Conservation (phyloP, 306 rosid genomes). For the Coriaria nepalensis region DNA sequence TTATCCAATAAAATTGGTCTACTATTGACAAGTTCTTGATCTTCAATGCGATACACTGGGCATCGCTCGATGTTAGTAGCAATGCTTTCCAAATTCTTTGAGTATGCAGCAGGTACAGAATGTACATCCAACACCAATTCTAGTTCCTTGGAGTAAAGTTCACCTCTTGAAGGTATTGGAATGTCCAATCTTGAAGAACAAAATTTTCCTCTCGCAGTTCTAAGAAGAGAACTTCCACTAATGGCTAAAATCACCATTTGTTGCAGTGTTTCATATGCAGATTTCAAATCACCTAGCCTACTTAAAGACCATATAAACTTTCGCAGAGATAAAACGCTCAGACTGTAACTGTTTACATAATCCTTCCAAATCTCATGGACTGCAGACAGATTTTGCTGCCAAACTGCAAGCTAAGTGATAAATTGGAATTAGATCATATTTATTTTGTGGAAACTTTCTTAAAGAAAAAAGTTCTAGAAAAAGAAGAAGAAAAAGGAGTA, state of each 20-base stretch:
- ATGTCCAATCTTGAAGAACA: conserved; percentile 48
- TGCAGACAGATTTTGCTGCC: conserved; percentile 49
- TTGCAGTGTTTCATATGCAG: conserved; percentile 40
- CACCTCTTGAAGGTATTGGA: conserved; percentile 49
- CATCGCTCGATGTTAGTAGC: conserved; percentile 17
- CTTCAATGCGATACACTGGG: conserved; percentile 16
- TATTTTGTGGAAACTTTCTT: no score
- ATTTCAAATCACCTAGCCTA: conserved; percentile 35
- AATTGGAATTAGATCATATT: no score
- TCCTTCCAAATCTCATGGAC: conserved; percentile 64
- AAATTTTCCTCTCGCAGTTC: conserved; percentile 26
- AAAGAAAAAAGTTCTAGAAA: no score
- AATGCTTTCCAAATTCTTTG: conserved; percentile 14
- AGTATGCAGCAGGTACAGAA: conserved; percentile 14
- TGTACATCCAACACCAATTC: conserved; percentile 23
- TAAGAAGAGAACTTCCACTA: conserved; percentile 23
- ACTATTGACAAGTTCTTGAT: conserved; percentile 18
- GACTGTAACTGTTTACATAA: conserved; percentile 36
- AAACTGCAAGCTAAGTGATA: conserved; percentile 73
- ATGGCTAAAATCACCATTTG: conserved; percentile 43
- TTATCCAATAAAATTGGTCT: conserved; percentile 14
- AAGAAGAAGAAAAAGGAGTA: no score
- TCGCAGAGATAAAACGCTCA: conserved; percentile 29
- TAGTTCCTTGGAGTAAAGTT: conserved; percentile 21
- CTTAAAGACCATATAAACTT: conserved; percentile 47